These are phyloP conservation scores for Mariannaea elegans DNA, from an alignment of 2,329 filamentous ascomycete species.

Conservation along the genomic window DNA sequence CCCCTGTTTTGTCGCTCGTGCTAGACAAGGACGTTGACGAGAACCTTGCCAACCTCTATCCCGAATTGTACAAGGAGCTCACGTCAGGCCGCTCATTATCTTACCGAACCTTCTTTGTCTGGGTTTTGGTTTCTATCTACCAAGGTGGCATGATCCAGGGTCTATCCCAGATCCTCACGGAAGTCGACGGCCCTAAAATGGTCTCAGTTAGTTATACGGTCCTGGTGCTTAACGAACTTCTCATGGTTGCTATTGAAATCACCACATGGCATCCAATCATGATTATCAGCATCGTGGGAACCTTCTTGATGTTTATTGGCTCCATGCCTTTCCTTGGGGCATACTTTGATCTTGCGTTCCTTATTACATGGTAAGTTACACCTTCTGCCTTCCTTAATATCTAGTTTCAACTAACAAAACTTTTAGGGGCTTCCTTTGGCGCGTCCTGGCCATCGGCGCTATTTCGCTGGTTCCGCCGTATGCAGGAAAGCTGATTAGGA, in stretches of 20 bases:
- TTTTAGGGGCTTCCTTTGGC: conserved; percentile 84
- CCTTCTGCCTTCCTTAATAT: neutral
- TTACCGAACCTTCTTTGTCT: conserved; percentile 95
- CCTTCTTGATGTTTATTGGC: conserved; percentile 80
- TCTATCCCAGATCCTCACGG: conserved; percentile 87
- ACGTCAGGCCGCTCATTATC: conserved; percentile 86
- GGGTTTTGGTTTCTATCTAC: conserved; percentile 95
- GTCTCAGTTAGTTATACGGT: conserved; percentile 92
- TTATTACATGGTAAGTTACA: conserved; percentile 71
- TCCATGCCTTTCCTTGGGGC: conserved; percentile 85
- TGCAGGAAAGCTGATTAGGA: conserved; percentile 82
- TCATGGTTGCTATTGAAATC: conserved; percentile 97
- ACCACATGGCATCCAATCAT: conserved; percentile 97
- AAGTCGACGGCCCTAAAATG: conserved; percentile 78
- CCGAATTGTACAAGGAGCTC: conserved; percentile 97
- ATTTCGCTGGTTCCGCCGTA: conserved; percentile 89
- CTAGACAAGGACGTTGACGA: conserved; percentile 97
- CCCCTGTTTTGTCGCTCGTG: conserved; percentile 91
- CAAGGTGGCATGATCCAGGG: conserved; percentile 96
- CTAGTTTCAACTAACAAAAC: conserved; percentile 24
- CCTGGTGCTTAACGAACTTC: conserved; percentile 90
- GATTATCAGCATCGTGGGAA: conserved; percentile 85
- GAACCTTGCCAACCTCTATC: conserved; percentile 91
- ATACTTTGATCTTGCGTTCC: conserved; percentile 88
- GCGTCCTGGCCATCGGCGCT: conserved; percentile 79